A percentile compares a stretch with the other conserved stretches of the same genome.
Evolutionary conservation across 371 early-diverging fungal species (phyloP).

Genomic region (Blakeslea trispora): DNA sequence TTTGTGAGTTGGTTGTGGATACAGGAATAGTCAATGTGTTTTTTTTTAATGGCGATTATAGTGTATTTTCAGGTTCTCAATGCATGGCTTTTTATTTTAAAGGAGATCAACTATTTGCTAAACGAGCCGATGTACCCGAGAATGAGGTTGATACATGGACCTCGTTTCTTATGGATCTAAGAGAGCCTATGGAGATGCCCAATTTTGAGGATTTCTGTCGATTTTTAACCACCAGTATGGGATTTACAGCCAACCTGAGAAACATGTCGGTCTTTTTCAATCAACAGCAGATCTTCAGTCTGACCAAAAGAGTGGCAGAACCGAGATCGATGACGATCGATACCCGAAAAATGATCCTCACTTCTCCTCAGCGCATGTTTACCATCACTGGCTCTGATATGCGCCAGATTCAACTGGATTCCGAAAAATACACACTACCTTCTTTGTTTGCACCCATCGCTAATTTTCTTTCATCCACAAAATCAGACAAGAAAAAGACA

Average conservation of each 20-base stretch:
- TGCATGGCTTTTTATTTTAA: slow-evolving; percentile 92
- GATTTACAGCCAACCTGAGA: slow-evolving; percentile 79
- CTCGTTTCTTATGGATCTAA: slow-evolving; percentile 71
- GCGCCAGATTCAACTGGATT: slow-evolving; percentile 72
- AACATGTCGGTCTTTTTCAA: slow-evolving; percentile 69
- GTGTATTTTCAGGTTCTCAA: slow-evolving; percentile 68
- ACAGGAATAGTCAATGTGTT: too few species aligned
- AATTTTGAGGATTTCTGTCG: slow-evolving; percentile 72
- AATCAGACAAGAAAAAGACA: slow-evolving; percentile 10
- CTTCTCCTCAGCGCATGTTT: slow-evolving; percentile 75
- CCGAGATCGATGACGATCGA: slow-evolving; percentile 65
- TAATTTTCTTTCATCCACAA: slow-evolving; percentile 26
- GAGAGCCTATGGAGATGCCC: slow-evolving; percentile 79
- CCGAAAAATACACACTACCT: slow-evolving; percentile 55
- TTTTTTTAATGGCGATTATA: too few species aligned
- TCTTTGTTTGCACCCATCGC: slow-evolving; percentile 29
- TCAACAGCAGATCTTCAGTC: slow-evolving; percentile 55
- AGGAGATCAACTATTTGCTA: slow-evolving; percentile 87
- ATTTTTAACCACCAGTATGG: slow-evolving; percentile 83
- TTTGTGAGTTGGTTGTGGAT: slow-evolving; percentile 52
- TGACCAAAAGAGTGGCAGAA: slow-evolving; percentile 66
- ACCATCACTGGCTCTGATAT: slow-evolving; percentile 60
- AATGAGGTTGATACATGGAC: slow-evolving; percentile 63
- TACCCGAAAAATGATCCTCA: slow-evolving; percentile 43
- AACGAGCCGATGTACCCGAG: slow-evolving; percentile 62